A percentile compares a stretch with the other conserved stretches of the same genome.
Conservation (phyloP, 169 alveolate genomes). For the Plasmodium billcollinsi region DNA sequence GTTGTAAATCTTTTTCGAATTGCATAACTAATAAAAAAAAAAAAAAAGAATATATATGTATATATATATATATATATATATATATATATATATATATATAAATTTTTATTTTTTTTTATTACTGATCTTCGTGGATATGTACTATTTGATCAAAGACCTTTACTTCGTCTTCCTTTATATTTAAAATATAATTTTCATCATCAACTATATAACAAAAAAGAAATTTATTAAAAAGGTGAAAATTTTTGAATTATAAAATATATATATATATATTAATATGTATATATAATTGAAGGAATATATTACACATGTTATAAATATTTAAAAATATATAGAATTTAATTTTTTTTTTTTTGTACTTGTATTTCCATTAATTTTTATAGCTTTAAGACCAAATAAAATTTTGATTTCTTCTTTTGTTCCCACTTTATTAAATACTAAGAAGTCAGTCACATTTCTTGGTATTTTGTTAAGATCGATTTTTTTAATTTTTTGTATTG, state of each 20-base stretch:
- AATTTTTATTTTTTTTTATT: neutral
- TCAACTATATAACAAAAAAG: slow-evolving; percentile 16
- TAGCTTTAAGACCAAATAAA: slow-evolving; percentile 75
- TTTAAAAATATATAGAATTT: neutral
- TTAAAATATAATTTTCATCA: slow-evolving; percentile 69
- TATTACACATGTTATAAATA: neutral
- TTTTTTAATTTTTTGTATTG: slow-evolving; percentile 55
- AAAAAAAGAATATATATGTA: neutral
- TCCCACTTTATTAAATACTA: slow-evolving; percentile 64
- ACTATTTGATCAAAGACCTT: slow-evolving; percentile 58
- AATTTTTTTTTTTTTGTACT: slow-evolving; percentile 1
- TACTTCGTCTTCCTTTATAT: slow-evolving; percentile 59
- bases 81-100: neutral
- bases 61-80: neutral
- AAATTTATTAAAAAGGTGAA: neutral
- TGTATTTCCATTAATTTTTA: slow-evolving; percentile 72
- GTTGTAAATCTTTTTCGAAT: slow-evolving; percentile 65
- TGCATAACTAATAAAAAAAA: slow-evolving; percentile 27
- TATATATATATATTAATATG: neutral
- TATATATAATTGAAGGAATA: too few species aligned
- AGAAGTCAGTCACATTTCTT: slow-evolving; percentile 49
- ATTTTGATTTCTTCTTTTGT: slow-evolving; percentile 66
- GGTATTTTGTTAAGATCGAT: slow-evolving; percentile 45
- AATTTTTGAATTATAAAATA: neutral
- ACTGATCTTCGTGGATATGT: slow-evolving; percentile 71